These are phyloP conservation scores for Aaosphaeria arxii DNA, from an alignment of 2,329 filamentous ascomycete genomes.

Conservation along the genomic window DNA sequence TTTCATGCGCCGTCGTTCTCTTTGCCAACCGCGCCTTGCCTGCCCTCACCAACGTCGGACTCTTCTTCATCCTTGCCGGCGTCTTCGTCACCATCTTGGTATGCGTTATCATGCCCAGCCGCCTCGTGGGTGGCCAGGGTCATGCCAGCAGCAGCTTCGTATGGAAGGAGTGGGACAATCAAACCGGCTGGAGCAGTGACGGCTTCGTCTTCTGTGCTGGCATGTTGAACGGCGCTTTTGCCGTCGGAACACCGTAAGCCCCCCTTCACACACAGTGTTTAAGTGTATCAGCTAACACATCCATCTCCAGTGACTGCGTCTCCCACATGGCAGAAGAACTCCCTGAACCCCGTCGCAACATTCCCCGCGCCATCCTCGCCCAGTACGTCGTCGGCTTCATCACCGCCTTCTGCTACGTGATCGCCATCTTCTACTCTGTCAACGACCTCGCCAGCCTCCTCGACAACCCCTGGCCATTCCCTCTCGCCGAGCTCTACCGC, in stretches of 20 bases:
- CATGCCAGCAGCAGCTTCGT: conserved; percentile 43
- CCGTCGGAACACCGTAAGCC: conserved; percentile 57
- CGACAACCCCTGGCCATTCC: conserved; percentile 51
- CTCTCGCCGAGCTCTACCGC: conserved; percentile 64
- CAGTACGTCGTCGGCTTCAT: conserved; percentile 36
- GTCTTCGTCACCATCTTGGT: conserved; percentile 56
- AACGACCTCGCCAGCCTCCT: conserved; percentile 56
- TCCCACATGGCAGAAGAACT: conserved; percentile 61
- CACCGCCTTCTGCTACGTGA: conserved; percentile 36
- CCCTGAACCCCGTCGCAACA: conserved; percentile 32
- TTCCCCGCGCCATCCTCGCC: conserved; percentile 40
- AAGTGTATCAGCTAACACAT: background rate
- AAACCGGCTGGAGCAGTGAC: conserved; percentile 46
- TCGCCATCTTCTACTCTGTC: conserved; percentile 55
- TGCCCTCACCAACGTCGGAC: conserved; percentile 52
- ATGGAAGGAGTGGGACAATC: conserved; percentile 47
- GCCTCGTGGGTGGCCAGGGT: conserved; percentile 35
- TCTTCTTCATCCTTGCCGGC: conserved; percentile 52
- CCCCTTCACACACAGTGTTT: background rate
- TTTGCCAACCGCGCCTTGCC: conserved; percentile 56
- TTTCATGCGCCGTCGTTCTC: conserved; percentile 46
- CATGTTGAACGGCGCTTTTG: conserved; percentile 68
- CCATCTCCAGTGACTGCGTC: conserved; percentile 52
- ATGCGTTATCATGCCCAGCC: conserved; percentile 53
- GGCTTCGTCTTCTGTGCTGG: conserved; percentile 65